Percentiles rank a stretch among this genome's conserved stretches.
These are phyloP conservation scores for Trichosporon inkin DNA, from an alignment of 1,284 basidiomycete species.

Conservation along the genomic window DNA sequence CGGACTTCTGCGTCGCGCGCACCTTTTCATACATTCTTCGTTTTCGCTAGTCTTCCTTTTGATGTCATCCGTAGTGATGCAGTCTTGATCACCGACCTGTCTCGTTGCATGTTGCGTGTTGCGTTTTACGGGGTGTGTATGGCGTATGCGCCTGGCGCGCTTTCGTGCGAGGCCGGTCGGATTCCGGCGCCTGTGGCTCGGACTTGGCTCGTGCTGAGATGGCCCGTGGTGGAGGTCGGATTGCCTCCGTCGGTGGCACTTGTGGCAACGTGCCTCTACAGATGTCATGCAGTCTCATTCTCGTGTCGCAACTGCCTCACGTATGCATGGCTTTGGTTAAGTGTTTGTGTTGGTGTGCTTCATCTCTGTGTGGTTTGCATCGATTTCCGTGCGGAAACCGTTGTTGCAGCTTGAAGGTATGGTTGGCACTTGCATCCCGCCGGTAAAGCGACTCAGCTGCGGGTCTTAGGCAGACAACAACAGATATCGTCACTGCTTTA, in stretches of 20 bases:
- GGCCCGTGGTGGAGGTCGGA: background rate
- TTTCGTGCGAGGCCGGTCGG: background rate
- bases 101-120: background rate
- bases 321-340: background rate
- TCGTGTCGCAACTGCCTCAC: background rate
- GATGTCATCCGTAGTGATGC: slow-evolving; percentile 29
- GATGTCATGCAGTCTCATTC: background rate
- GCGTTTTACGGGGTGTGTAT: background rate
- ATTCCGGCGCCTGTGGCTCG: no score
- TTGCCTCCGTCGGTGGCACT: background rate
- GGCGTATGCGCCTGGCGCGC: background rate
- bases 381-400: no score
- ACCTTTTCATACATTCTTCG: slow-evolving; percentile 21
- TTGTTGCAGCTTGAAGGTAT: no score
- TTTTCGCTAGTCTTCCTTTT: slow-evolving; percentile 37
- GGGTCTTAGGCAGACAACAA: no score
- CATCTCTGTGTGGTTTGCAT: no score
- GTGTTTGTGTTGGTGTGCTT: no score
- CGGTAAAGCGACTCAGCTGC: no score
- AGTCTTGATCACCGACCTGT: slow-evolving; percentile 12
- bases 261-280: background rate
- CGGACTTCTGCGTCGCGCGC: background rate
- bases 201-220: background rate
- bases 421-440: no score
- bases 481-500: no score